Evolutionary conservation across 2,329 filamentous ascomycete species (phyloP), one percentile per base, ranked within the genome.

Genomic region (Colletotrichum sp.): DNA sequence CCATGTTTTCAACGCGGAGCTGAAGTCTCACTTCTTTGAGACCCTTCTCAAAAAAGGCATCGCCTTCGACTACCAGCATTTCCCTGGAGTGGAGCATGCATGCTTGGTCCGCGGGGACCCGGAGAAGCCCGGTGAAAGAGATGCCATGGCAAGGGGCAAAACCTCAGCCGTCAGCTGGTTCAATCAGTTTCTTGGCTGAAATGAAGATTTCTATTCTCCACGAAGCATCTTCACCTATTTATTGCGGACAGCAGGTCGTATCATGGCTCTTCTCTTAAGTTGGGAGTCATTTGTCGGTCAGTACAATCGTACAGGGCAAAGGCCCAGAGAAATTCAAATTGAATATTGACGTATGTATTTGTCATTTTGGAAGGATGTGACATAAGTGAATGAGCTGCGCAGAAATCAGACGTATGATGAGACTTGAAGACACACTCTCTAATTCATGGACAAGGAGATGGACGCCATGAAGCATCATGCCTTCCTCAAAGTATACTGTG

Each of bases 21-120:
- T 89, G 70, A 90, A 89, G 79, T 72, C 76, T 55, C 80, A 84
- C 74, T 81, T 81, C 3, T 85, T 86, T 76, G 76, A 83, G 70
- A 83, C 79, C 4, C 66, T 89, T 48, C 82, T 80, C n/a, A 79
- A 76, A 25, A 66, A 82, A 10, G 82, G 81, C 0, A 70, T 88
- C 10, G 77, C 81, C 1, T 89, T 85, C 71, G 85, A 88, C 67
- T 89, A 88, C 79, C 84, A 86, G 76, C 83, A 88, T 78, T 89
- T 88, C 66, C 85, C 87, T 0, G 86, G 85, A 0, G 79, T 89
- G 9, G 80, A 78, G 58, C 88, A 91, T 81, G 83, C 80, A 4
- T 89, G 85, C 77, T 78, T 85, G 16, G 78, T 82, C 1, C 81
- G 86, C 62, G 86, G 87, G 2, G 81, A 88, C 79, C 76, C 77